Base-by-base conservation (phyloP, 2,329 filamentous ascomycete species). In the Coniochaeta ligniaria region DNA sequence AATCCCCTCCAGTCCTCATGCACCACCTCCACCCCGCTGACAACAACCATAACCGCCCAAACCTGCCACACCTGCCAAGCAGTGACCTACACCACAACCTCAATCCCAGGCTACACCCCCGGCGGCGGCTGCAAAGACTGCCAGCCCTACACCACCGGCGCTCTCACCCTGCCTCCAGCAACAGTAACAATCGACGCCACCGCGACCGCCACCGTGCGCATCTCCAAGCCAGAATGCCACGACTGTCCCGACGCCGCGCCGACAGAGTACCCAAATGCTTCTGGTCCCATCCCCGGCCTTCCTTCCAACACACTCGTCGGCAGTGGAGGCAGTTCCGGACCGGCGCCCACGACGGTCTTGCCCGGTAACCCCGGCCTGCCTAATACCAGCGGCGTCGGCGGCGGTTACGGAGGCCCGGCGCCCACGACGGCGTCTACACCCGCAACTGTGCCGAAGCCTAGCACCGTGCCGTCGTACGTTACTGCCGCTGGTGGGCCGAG, bases 61-160 rank as follows among this genome's bases (percentile, higher is more conserved):
- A 59, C 60, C 28, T 71, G 69, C 61, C 62, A 60, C 35, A 66
- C 65, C 20, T 70, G 69, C 63, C 59, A 64, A 8, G 62, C 62
- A 3, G 63, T 67, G 2, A 66, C 65, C 4, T 66, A 68, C 55
- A 63, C 62, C 28, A 69, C 66, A 1, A 63, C 66, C 6, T 52
- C 47, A 6, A 60, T 71, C 2, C 66, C 66, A 3, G 66, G 67
- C 1, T 66, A 66, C 54, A 65, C 63, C 0, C 65, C 67, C 4
- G 67, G 67, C 17, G 62, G 60, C n/a, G 60, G 62, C 3, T 70
- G 69, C 62, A 61, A 67, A 20, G 64, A 61, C 14, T 70, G 69
- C 59, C 60, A 41, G 6, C 63, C 66, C 1, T 68, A 63, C 26
- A 22, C 31, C 5, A 22, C 54, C 54, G 28, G 31, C 12, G 31